These are phyloP conservation scores for Excoecaria agallocha DNA, from an alignment of 345 rosid species.

Conservation along the genomic window DNA sequence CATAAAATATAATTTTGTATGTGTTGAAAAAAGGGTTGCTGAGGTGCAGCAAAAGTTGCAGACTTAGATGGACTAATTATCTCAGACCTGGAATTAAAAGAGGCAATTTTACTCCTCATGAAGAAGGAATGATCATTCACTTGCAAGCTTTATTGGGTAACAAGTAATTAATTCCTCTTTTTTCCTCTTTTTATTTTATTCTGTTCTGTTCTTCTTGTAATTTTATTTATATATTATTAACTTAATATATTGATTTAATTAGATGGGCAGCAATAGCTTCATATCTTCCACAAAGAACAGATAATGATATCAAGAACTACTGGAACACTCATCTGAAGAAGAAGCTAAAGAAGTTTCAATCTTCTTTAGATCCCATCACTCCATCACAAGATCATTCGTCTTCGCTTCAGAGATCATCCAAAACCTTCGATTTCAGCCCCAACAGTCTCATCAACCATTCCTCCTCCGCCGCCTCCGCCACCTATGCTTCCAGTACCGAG, in stretches of 20 bases:
- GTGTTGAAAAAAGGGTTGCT: background rate
- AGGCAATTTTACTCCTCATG: conserved; percentile 94
- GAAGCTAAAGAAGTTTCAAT: conserved; percentile 71
- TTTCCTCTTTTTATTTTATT: background rate
- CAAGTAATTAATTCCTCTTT: conserved; percentile 56
- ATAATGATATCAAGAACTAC: conserved; percentile 94
- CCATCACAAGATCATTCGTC: conserved; percentile 19
- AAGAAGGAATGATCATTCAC: conserved; percentile 97
- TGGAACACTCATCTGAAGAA: conserved; percentile 99
- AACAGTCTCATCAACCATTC: conserved; percentile 24
- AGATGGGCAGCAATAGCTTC: conserved; percentile 99
- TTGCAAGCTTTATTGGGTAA: conserved; percentile 98
- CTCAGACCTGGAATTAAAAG: conserved; percentile 96
- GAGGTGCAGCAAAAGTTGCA: conserved; percentile 5
- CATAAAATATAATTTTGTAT: background rate
- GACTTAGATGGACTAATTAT: conserved; percentile 99
- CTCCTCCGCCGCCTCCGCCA: conserved; percentile 6
- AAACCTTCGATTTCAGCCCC: conserved; percentile 28
- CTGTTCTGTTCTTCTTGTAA: background rate
- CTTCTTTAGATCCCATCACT: conserved; percentile 34
- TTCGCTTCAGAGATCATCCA: conserved; percentile 16
- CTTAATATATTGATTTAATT: background rate
- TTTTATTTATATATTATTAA: background rate
- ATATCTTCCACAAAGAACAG: conserved; percentile 92
- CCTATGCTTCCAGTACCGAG: conserved; percentile 87